Evolutionary conservation across 2,329 filamentous ascomycete species (phyloP).

Genomic region (Cladophialophora psammophila): DNA sequence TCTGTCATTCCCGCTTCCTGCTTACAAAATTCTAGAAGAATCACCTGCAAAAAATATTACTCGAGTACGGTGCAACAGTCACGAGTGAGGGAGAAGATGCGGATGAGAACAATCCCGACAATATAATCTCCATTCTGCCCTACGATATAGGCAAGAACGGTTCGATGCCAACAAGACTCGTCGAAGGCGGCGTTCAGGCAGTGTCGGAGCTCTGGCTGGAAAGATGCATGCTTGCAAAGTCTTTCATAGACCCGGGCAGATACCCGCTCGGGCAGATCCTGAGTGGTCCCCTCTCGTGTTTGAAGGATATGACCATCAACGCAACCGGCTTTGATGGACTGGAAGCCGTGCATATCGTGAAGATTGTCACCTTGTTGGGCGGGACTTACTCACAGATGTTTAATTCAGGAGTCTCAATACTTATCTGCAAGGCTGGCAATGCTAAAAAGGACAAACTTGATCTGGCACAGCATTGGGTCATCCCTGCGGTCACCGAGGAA

Average conservation of each 20-base stretch:
- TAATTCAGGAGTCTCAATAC: constrained; percentile 72
- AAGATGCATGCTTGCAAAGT: constrained; percentile 79
- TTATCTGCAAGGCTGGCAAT: constrained; percentile 71
- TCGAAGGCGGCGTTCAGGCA: constrained; percentile 38
- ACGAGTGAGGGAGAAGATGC: constrained; percentile 47
- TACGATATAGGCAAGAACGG: constrained; percentile 47
- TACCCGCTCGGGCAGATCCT: constrained; percentile 82
- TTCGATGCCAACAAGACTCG: constrained; percentile 43
- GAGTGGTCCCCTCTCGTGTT: constrained; percentile 72
- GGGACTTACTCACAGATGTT: constrained; percentile 82
- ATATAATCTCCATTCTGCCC: constrained; percentile 56
- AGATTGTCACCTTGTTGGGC: constrained; percentile 76
- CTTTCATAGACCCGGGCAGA: constrained; percentile 70
- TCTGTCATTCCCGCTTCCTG: neutral
- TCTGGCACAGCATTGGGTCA: constrained; percentile 74
- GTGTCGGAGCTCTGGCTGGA: constrained; percentile 96
- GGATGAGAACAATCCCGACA: constrained; percentile 20
- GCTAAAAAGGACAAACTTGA: constrained; percentile 76
- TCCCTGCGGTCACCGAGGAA: constrained; percentile 79
- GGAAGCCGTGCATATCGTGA: constrained; percentile 83
- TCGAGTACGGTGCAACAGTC: constrained; percentile 50
- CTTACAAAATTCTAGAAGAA: constrained; percentile 23
- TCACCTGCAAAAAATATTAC: constrained; percentile 51
- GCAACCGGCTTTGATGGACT: constrained; percentile 84
- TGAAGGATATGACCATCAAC: constrained; percentile 74